These are phyloP conservation scores for Antitrichia curtipendula DNA, from an alignment of 225 moss, liverwort and hornwort genomes.

Conservation along the genomic window DNA sequence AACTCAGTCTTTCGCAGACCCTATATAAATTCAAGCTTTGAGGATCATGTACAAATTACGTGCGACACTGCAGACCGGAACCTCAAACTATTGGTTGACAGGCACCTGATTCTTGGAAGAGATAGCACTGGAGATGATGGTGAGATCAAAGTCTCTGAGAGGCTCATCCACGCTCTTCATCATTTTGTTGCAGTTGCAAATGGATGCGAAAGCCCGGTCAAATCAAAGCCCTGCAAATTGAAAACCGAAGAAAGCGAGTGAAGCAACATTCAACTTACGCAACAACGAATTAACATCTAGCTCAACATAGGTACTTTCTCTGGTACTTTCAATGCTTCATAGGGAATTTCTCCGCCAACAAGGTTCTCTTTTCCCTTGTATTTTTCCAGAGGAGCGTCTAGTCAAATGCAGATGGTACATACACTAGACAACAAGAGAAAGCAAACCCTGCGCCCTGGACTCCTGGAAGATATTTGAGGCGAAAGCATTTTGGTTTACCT, in stretches of 20 bases:
- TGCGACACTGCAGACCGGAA: neutral
- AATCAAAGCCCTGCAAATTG: conserved; percentile 30
- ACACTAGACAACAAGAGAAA: neutral
- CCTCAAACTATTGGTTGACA: neutral
- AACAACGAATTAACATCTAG: neutral
- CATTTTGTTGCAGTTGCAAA: conserved; percentile 6
- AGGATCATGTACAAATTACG: neutral
- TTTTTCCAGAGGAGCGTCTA: neutral
- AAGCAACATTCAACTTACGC: neutral
- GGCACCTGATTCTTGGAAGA: conserved; percentile 35
- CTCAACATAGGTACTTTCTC: neutral
- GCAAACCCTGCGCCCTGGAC: neutral
- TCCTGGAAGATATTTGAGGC: neutral
- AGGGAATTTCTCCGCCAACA: neutral
- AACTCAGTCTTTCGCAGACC: neutral
- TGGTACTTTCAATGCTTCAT: neutral
- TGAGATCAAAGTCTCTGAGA: conserved; percentile 31
- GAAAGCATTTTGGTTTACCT: neutral
- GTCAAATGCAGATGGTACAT: neutral
- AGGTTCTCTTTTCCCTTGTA: neutral
- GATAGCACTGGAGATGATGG: conserved; percentile 14
- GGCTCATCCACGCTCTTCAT: conserved; percentile 27
- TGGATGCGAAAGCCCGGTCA: conserved; percentile 27
- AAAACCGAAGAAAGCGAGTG: neutral
- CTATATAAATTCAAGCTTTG: neutral